phyloP scores from a whole-genome alignment of 2,329 filamentous ascomycete species.

The Diplodia intermedia region DNA sequence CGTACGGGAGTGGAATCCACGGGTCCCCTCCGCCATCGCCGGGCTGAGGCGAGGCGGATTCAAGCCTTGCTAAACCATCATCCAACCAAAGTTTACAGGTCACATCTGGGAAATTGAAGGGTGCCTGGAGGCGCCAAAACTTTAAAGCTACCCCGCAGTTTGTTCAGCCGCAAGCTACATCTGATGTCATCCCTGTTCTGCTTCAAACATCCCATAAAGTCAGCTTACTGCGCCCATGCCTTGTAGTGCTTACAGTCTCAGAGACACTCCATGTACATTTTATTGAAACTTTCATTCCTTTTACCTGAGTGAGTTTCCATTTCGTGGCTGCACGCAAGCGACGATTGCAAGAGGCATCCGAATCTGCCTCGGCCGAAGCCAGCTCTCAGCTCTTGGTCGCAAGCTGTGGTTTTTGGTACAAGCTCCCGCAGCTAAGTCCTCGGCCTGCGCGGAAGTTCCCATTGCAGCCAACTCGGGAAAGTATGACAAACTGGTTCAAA shows the following conservation, averaged over 20 bases:
- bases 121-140: neutral
- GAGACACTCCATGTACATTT: neutral
- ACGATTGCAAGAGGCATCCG: neutral
- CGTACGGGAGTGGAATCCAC: neutral
- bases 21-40: conserved; percentile 23
- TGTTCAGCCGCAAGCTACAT: neutral
- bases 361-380: neutral
- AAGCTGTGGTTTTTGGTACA: neutral
- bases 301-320: neutral
- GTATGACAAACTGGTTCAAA: neutral
- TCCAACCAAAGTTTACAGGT: neutral
- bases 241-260: neutral
- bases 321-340: conserved; percentile 5
- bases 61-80: neutral
- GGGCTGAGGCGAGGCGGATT: conserved; percentile 1
- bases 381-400: neutral
- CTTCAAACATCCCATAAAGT: neutral
- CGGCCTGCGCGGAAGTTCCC: neutral
- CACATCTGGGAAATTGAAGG: neutral
- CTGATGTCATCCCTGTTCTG: too few relatives aligned
- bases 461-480: neutral
- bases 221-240: conserved; percentile 10
- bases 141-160: conserved; percentile 7
- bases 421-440: neutral
- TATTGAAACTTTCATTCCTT: conserved; percentile 2